Percentiles rank a stretch among this genome's conserved stretches.
Evolutionary conservation across 768 basidiomycete species (phyloP).

Genomic region (Amanita pallidorosea): DNA sequence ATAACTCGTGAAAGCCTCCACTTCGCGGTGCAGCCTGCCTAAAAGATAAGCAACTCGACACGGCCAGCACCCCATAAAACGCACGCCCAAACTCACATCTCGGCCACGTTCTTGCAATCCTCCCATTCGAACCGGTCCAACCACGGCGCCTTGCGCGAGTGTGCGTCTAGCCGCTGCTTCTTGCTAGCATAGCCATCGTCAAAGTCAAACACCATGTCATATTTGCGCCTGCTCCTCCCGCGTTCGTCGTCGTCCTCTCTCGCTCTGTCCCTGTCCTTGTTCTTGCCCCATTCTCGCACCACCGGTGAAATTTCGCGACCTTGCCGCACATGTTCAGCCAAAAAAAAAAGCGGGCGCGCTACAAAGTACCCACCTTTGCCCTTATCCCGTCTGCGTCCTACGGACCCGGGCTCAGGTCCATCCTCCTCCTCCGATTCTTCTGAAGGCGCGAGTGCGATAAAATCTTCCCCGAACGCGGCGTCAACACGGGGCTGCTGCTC

Average conservation of each 20-base stretch:
- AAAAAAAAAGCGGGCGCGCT: background rate
- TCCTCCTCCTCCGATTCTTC: slow-evolving; percentile 5
- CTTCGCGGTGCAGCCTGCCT: slow-evolving; percentile 75
- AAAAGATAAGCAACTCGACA: slow-evolving; percentile 6
- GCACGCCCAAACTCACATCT: slow-evolving; percentile 50
- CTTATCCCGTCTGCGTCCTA: background rate
- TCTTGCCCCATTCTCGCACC: slow-evolving; percentile 29
- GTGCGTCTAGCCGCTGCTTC: slow-evolving; percentile 39
- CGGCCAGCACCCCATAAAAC: slow-evolving; percentile 1
- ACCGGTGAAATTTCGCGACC: background rate
- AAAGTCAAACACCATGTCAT: slow-evolving; percentile 30
- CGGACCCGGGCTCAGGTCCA: background rate
- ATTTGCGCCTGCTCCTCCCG: slow-evolving; percentile 32
- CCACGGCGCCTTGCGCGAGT: slow-evolving; percentile 63
- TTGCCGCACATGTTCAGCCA: background rate
- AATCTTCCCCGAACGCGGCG: background rate
- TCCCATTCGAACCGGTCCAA: slow-evolving; percentile 60
- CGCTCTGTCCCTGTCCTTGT: slow-evolving; percentile 22
- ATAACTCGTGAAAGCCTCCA: slow-evolving; percentile 75
- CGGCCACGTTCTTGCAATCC: slow-evolving; percentile 64
- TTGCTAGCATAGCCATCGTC: slow-evolving; percentile 42
- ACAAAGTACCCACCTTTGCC: slow-evolving; percentile 3
- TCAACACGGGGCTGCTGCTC: too few relatives aligned
- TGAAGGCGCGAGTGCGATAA: slow-evolving; percentile 12
- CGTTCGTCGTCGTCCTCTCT: slow-evolving; percentile 9